These are phyloP conservation scores for Cercospora nicotianae DNA, from an alignment of 2,329 filamentous ascomycete genomes.

Conservation along the genomic window DNA sequence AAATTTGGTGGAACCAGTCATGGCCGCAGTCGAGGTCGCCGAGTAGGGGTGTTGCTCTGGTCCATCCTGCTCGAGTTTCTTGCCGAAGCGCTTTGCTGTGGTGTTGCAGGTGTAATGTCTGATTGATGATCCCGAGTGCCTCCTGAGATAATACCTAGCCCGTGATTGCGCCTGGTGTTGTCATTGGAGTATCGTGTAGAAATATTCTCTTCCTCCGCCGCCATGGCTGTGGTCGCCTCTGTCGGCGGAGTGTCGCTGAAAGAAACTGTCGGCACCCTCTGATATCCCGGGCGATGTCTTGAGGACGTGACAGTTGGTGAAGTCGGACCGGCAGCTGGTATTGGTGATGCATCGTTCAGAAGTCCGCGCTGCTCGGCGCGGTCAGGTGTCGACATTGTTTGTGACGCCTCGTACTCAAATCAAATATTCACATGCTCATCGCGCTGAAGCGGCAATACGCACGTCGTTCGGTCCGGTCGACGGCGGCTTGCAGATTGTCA, in stretches of 20 bases:
- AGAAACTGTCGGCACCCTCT: constrained; percentile 40
- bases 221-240: constrained; percentile 28
- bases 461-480: neutral
- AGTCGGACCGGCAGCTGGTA: constrained; percentile 2
- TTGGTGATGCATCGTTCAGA: constrained; percentile 20
- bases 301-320: constrained; percentile 14
- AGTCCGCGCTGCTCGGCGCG: constrained; percentile 23
- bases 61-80: constrained; percentile 19
- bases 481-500: constrained; percentile 11
- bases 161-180: constrained; percentile 26
- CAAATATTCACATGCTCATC: constrained; percentile 11
- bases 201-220: constrained; percentile 37
- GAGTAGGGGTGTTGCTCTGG: constrained; percentile 24
- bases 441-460: constrained; percentile 17
- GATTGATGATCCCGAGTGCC: neutral
- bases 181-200: constrained; percentile 6
- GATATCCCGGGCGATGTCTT: constrained; percentile 40
- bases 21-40: constrained; percentile 28
- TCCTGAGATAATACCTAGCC: constrained; percentile 39
- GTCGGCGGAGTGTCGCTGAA: constrained; percentile 34
- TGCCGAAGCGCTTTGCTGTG: constrained; percentile 21
- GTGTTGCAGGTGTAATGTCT: constrained; percentile 17
- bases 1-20: constrained; percentile 31
- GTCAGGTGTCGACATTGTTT: constrained; percentile 22
- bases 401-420: constrained; percentile 3